These are phyloP conservation scores for Aspergillus incahuasiensis DNA, from an alignment of 495 filamentous ascomycete species.

Conservation along the genomic window DNA sequence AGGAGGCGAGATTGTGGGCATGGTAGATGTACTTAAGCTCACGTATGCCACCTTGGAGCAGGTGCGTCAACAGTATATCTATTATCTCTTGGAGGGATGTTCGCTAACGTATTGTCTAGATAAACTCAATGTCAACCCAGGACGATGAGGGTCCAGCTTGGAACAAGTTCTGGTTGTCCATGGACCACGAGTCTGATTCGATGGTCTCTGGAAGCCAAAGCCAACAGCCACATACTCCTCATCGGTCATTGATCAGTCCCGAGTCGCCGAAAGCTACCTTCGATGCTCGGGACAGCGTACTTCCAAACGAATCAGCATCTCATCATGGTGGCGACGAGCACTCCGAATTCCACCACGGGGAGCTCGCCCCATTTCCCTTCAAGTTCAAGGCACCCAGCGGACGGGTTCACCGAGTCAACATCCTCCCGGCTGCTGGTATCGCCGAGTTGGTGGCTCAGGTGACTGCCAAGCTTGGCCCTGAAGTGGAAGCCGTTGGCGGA, in stretches of 20 bases:
- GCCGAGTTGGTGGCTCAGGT: constrained; percentile 75
- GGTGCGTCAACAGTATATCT: constrained; percentile 45
- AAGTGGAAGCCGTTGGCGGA: constrained; percentile 83
- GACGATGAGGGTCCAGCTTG: constrained; percentile 95
- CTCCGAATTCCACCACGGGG: constrained; percentile 52
- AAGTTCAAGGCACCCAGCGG: constrained; percentile 99
- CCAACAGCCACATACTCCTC: constrained; percentile 58
- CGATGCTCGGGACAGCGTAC: constrained; percentile 73
- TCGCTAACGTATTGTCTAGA: constrained; percentile 36
- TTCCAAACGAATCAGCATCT: constrained; percentile 90
- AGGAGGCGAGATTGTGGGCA: constrained; percentile 92
- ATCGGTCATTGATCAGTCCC: constrained; percentile 70
- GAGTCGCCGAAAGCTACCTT: constrained; percentile 58
- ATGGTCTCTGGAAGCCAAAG: constrained; percentile 79
- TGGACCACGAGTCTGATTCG: constrained; percentile 95
- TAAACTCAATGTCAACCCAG: constrained; percentile 69
- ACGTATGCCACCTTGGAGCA: constrained; percentile 98
- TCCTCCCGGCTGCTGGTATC: constrained; percentile 74
- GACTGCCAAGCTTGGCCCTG: constrained; percentile 78
- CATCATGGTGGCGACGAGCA: constrained; percentile 81
- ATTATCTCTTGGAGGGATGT: background rate
- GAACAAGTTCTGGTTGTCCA: constrained; percentile 99
- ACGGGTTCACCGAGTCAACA: constrained; percentile 87
- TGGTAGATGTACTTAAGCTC: constrained; percentile 97
- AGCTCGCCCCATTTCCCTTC: constrained; percentile 85